Percentiles rank a stretch among this genome's conserved stretches.
Evolutionary conservation across 2,329 filamentous ascomycete species (phyloP).

Genomic region (Aspergillus proliferans): DNA sequence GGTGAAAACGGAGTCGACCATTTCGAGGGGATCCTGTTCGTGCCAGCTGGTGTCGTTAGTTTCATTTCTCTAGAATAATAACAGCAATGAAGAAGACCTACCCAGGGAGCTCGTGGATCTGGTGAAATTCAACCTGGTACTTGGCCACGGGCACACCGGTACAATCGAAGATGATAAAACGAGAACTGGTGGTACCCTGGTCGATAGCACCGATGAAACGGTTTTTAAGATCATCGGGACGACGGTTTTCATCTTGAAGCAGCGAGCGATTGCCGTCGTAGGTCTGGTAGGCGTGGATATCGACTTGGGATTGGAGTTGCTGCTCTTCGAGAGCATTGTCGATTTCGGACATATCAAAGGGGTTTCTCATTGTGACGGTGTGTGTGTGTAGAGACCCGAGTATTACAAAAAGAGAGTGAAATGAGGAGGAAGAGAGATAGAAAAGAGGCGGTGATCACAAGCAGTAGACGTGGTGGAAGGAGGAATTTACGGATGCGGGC

Average conservation of each 20-base stretch:
- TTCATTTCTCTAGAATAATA: not conserved
- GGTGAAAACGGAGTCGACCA: constrained; percentile 66
- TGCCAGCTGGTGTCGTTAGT: constrained; percentile 61
- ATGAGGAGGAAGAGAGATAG: constrained; percentile 1
- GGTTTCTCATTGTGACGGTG: constrained; percentile 19
- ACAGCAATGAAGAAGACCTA: constrained; percentile 43
- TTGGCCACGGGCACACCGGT: constrained; percentile 69
- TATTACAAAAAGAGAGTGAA: not conserved
- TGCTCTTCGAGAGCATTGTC: constrained; percentile 16
- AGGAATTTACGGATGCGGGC: constrained; percentile 3
- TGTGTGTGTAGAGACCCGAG: not conserved
- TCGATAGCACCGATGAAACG: constrained; percentile 79
- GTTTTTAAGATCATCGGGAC: constrained; percentile 28
- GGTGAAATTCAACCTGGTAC: constrained; percentile 81
- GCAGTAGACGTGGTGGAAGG: not conserved
- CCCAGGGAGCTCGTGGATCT: constrained; percentile 79
- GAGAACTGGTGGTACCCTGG: constrained; percentile 81
- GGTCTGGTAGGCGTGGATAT: constrained; percentile 23
- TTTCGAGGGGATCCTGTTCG: constrained; percentile 75
- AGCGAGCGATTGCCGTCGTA: constrained; percentile 31
- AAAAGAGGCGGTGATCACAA: not conserved
- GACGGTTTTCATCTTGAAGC: constrained; percentile 27
- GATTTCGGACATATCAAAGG: constrained; percentile 27
- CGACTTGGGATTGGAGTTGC: constrained; percentile 9
- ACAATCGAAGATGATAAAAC: constrained; percentile 85